These are phyloP conservation scores for Colletotrichum sp. DNA, from an alignment of 2,329 filamentous ascomycete genomes.

Conservation along the genomic window DNA sequence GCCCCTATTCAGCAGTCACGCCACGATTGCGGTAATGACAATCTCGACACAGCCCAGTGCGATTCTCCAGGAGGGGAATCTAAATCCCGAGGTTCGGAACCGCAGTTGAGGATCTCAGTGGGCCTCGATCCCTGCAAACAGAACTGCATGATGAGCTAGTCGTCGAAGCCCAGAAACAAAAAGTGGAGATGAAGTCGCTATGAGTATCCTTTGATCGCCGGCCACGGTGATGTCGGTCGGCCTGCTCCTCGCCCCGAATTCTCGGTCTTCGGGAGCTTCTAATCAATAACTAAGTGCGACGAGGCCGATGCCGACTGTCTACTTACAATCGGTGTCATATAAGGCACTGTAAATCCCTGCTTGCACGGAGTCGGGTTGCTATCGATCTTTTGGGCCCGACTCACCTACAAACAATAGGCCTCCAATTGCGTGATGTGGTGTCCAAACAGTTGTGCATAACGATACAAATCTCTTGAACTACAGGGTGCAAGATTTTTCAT, in stretches of 20 bases:
- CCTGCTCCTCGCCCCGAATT: not conserved
- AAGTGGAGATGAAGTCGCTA: not conserved
- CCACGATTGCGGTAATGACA: not conserved
- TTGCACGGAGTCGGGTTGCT: not conserved
- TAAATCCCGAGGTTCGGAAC: not conserved
- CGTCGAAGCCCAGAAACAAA: not conserved
- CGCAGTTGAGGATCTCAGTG: rapidly evolving
- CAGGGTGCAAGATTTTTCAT: rapidly evolving
- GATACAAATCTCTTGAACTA: rapidly evolving
- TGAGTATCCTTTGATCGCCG: not conserved
- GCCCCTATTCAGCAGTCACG: not conserved
- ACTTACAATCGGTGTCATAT: not conserved
- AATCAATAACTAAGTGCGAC: not conserved
- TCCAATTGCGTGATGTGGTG: not conserved
- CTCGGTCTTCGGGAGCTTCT: not conserved
- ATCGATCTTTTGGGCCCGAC: rapidly evolving
- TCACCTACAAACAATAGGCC: not conserved
- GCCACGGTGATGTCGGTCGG: not conserved
- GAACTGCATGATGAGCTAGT: not conserved
- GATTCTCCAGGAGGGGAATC: not conserved
- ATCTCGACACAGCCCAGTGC: not conserved
- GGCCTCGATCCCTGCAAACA: not conserved
- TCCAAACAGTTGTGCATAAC: rapidly evolving
- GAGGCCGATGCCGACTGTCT: not conserved
- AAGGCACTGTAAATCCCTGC: not conserved